These are phyloP conservation scores for Blyttiomyces sp. DNA, from an alignment of 371 early-diverging fungal species.

Conservation along the genomic window DNA sequence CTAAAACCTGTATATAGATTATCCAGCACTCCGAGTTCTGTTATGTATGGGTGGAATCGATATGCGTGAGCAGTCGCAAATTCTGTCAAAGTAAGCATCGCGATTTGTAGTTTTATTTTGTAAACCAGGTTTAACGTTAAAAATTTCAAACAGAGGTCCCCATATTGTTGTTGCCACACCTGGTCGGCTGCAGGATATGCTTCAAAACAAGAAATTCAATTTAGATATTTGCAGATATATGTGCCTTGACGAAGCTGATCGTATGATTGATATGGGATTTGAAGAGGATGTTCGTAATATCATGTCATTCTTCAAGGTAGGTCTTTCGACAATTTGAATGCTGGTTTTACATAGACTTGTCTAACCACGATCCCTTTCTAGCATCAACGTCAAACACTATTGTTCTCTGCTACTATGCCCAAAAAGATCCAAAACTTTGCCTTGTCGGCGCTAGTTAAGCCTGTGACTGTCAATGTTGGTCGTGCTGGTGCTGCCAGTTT, in stretches of 20 bases:
- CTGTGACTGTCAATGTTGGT: slow-evolving; percentile 96
- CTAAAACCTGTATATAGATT: slow-evolving; percentile 48
- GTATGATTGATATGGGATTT: slow-evolving; percentile 76
- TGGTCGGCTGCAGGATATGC: slow-evolving; percentile 98
- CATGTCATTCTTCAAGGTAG: slow-evolving; percentile 83
- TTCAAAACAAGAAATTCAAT: slow-evolving; percentile 71
- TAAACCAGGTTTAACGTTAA: too few species aligned
- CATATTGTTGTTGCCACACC: slow-evolving; percentile 99
- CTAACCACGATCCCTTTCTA: slow-evolving; percentile 19
- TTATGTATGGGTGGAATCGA: slow-evolving; percentile 95
- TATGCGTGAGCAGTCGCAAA: slow-evolving; percentile 78
- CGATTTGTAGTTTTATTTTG: not conserved
- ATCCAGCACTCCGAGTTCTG: slow-evolving; percentile 69
- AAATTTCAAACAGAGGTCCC: slow-evolving; percentile 51
- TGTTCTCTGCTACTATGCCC: slow-evolving; percentile 98
- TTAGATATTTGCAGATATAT: slow-evolving; percentile 54
- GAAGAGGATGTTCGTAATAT: slow-evolving; percentile 80
- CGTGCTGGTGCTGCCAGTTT: slow-evolving; percentile 95
- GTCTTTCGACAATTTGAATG: too few species aligned
- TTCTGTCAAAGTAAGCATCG: slow-evolving; percentile 50
- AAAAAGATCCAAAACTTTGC: slow-evolving; percentile 96
- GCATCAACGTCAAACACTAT: slow-evolving; percentile 82
- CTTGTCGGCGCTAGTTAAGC: slow-evolving; percentile 78
- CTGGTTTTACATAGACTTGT: not conserved
- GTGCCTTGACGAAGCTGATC: slow-evolving; percentile 74